Evolutionary conservation across 2,329 filamentous ascomycete genomes (phyloP), one percentile per base, ranked within the genome.

Genomic region (Fonsecaea pedrosoi): DNA sequence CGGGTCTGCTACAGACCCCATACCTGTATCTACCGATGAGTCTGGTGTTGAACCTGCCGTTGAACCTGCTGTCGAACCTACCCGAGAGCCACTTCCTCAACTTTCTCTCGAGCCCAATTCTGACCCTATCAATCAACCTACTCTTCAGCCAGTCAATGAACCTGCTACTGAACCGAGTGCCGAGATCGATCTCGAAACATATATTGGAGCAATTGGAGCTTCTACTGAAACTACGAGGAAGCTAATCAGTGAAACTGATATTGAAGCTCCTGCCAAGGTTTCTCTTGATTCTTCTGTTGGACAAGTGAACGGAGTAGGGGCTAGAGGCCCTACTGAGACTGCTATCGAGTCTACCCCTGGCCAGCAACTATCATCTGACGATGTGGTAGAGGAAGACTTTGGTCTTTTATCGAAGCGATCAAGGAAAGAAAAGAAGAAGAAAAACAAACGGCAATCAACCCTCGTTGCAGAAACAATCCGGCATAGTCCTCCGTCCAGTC

Each of bases 371-470:
- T 4, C 42, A 5, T 40, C 45, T n/a, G 50, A 62, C 30, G 7
- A 35, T 37, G 21, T 13, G 30, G 10, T 25, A 9, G 66, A 61
- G 15, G 68, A 67, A 5, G 68, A 67, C 13, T 67, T 61, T 66
- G 42, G 12, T n/a, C n/a, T 67, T 21, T 35, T 69, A 12, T 15
- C 35, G n/a, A 69, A 66, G 40, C 64, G 18, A 12, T 53, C 63
- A 5, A 74, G 74, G 67, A 74, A 73, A 61, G 66, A 67, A 25
- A 71, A 71, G 50, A 72, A 74, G 54, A 61, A 66, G 59, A 62
- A 56, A 37, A 25, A 10, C 45, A 42, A 63, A 25, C 50, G 45
- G 3, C 63, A 63, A 48, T 56, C 50, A 18, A 62, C 42, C 3
- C 34, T 69, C 15, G 25, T 7, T 1, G 15, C 53, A n/a, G 34